phyloP scores from a whole-genome alignment of 306 rosid species.

The Prinsepia uniflora region DNA sequence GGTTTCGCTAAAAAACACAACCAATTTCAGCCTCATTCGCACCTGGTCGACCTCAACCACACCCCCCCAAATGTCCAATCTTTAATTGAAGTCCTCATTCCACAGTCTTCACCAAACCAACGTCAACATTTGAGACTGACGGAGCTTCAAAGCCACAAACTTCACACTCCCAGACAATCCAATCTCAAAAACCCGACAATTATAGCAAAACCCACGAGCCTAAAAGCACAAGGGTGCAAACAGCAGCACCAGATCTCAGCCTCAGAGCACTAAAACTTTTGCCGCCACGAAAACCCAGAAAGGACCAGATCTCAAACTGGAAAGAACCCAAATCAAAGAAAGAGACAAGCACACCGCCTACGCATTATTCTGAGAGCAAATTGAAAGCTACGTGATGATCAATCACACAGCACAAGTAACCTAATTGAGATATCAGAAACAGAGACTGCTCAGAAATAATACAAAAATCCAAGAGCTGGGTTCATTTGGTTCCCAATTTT shows the following conservation, averaged over 20 bases:
- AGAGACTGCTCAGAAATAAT: conserved; percentile 4
- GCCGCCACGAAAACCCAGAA: conserved; percentile 34
- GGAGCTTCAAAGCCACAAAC: conserved; percentile 3
- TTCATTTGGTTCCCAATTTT: conserved; percentile 23
- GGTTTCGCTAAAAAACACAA: conserved; percentile 50
- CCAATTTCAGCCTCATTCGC: conserved; percentile 66
- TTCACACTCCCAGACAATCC: conserved; percentile 21
- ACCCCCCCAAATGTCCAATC: conserved; percentile 36
- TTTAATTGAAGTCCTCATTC: conserved; percentile 34
- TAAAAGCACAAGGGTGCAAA: conserved; percentile 19
- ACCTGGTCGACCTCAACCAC: conserved; percentile 37
- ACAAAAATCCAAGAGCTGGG: conserved; percentile 22
- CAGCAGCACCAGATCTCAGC: conserved; percentile 54
- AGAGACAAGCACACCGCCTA: conserved; percentile 25
- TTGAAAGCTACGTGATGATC: conserved; percentile 23
- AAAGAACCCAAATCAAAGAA: conserved; percentile 24
- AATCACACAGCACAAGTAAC: neutral
- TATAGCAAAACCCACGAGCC: conserved; percentile 28
- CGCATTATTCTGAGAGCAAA: conserved; percentile 21
- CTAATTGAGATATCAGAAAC: conserved; percentile 2
- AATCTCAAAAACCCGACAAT: conserved; percentile 24
- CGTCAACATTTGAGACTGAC: conserved; percentile 14
- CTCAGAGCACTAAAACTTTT: conserved; percentile 27
- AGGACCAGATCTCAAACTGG: conserved; percentile 51
- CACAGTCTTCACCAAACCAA: conserved; percentile 22